A percentile compares a stretch with the other conserved stretches of the same genome.
These are phyloP conservation scores for Rhamnella rubrinervis DNA, from an alignment of 331 rosid genomes.

Conservation along the genomic window DNA sequence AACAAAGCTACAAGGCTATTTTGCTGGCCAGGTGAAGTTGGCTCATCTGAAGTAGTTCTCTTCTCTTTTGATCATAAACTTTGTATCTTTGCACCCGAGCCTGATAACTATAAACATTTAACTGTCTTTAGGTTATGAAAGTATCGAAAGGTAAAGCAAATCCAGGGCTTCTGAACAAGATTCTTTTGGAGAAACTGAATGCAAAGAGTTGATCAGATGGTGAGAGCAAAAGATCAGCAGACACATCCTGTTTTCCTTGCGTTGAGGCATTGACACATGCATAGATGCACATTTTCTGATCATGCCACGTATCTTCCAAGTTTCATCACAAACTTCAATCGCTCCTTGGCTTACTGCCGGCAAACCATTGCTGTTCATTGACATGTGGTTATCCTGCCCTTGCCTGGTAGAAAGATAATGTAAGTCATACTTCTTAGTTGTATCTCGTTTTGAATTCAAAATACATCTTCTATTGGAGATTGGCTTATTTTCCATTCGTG, in stretches of 20 bases:
- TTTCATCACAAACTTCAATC: background rate
- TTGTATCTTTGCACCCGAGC: background rate
- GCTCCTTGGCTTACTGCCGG: background rate
- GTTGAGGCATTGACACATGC: background rate
- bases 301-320: background rate
- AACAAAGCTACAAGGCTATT: constrained; percentile 79
- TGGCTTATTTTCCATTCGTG: background rate
- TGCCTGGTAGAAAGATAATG: constrained; percentile 1
- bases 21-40: constrained; percentile 81
- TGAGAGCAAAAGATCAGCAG: background rate
- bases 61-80: background rate
- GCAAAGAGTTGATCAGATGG: constrained; percentile 44
- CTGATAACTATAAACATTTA: constrained; percentile 9
- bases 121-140: constrained; percentile 67
- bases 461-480: background rate
- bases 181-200: constrained; percentile 73
- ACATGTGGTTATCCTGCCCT: background rate
- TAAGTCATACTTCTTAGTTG: background rate
- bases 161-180: constrained; percentile 80
- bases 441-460: background rate
- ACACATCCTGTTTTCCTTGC: background rate
- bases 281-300: background rate
- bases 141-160: constrained; percentile 93
- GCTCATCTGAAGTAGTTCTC: background rate
- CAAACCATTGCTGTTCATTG: background rate